Evolutionary conservation across 2,329 filamentous ascomycete genomes (phyloP).

Genomic region (Aspergillus persii): DNA sequence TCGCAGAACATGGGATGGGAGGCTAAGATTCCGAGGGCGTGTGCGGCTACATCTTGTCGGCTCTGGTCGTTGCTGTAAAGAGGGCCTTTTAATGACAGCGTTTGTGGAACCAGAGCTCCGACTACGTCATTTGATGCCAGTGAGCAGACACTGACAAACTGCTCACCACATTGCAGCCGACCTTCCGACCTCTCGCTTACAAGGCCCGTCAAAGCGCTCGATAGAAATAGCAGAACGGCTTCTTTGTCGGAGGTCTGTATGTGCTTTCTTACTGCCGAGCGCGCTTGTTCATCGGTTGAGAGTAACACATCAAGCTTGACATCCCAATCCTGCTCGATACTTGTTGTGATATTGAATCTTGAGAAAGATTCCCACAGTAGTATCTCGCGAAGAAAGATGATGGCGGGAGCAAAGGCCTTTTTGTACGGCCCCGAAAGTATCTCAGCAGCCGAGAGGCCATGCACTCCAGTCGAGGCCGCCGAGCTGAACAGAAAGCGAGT

Average conservation of each 20-base stretch:
- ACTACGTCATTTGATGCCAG: slow-evolving; percentile 55
- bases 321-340: slow-evolving; percentile 80
- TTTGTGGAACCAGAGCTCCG: slow-evolving; percentile 49
- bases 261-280: slow-evolving; percentile 51
- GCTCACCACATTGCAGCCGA: slow-evolving; percentile 46
- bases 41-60: slow-evolving; percentile 65
- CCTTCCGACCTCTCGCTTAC: slow-evolving; percentile 39
- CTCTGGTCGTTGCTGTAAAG: slow-evolving; percentile 71
- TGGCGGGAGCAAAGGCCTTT: slow-evolving; percentile 64
- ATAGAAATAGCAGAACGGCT: slow-evolving; percentile 43
- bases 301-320: slow-evolving; percentile 71
- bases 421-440: slow-evolving; percentile 30
- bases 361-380: slow-evolving; percentile 58
- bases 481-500: slow-evolving; percentile 32
- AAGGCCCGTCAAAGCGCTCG: slow-evolving; percentile 46
- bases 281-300: slow-evolving; percentile 65
- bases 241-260: slow-evolving; percentile 33
- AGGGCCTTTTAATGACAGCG: slow-evolving; percentile 56
- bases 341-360: slow-evolving; percentile 44
- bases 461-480: slow-evolving; percentile 24
- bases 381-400: slow-evolving; percentile 66
- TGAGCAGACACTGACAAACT: slow-evolving; percentile 56
- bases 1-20: slow-evolving; percentile 56
- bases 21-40: slow-evolving; percentile 71
- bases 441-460: slow-evolving; percentile 32